A percentile compares a stretch with the other conserved stretches of the same genome.
These are phyloP conservation scores for Beta macrorhiza DNA, from an alignment of 179 eudicot genomes.

Conservation along the genomic window DNA sequence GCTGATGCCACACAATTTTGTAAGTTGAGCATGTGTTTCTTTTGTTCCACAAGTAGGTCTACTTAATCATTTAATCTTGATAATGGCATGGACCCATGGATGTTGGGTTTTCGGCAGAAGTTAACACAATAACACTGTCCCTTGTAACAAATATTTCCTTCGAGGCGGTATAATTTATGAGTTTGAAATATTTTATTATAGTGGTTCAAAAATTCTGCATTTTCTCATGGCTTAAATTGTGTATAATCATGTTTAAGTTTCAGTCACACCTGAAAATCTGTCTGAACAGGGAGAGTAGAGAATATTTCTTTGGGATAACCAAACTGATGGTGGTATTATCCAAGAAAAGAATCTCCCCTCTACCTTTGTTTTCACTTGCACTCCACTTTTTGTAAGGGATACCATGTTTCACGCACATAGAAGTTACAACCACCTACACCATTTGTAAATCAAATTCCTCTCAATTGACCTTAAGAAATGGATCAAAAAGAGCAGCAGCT, in stretches of 20 bases:
- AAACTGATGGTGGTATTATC: not conserved
- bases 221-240: not conserved
- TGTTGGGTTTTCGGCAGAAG: constrained; percentile 5
- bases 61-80: not conserved
- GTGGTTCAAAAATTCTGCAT: constrained; percentile 12
- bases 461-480: constrained; percentile 17
- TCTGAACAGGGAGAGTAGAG: not conserved
- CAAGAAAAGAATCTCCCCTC: constrained; percentile 29
- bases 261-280: not conserved
- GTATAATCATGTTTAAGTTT: constrained; percentile 1
- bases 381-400: constrained; percentile 28
- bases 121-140: not conserved
- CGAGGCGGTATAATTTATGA: constrained; percentile 6
- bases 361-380: constrained; percentile 30
- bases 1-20: constrained; percentile 32
- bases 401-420: constrained; percentile 15
- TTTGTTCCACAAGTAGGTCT: constrained; percentile 10
- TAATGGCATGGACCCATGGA: constrained; percentile 17
- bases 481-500: constrained; percentile 25
- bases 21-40: constrained; percentile 18
- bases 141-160: not conserved
- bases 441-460: constrained; percentile 10
- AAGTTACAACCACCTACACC: not conserved
- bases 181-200: not conserved
- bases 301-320: constrained; percentile 11